Evolutionary conservation across 2,329 filamentous ascomycete genomes (phyloP), one percentile per base, ranked within the genome.

Genomic region (Colletotrichum horii): DNA sequence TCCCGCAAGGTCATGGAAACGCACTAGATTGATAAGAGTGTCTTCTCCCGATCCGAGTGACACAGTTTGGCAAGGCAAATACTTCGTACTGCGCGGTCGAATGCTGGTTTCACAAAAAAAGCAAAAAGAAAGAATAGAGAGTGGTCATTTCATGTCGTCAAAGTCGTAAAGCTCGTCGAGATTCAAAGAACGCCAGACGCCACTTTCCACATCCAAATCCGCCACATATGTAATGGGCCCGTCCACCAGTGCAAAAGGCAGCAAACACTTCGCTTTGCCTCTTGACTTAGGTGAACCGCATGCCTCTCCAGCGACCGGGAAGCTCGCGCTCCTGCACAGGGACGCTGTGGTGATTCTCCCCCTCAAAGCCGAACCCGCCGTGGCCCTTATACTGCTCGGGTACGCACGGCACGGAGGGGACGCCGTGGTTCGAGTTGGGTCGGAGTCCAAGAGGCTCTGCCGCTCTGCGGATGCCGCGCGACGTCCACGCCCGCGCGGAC

Each of bases 401-500:
- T 34, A 89, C 87, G 38, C 81, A 81, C 28, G 88, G 86, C 60
- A 89, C 84, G 32, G 79, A 82, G 4, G 88, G 87, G 61, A 88
- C 87, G 19, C 87, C 88, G 43, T 85, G 83, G 77, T 89, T 89
- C 62, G 80, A 83, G 78, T 88, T 86, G 8, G 88, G 85, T 36
- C 87, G 82, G 36, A 88, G 83, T 30, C 83, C 83, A 66, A 89
- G 81, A 4, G 71, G 71, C 52, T 77, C 76, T 52, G 71, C 77
- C 43, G 71, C 76, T 71, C 36, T 76, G 67, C 66, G 71, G 32
- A 55, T 69, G 30, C 62, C 65, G 19, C 64, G 77, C 62, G 66
- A 67, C 52, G 72, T 73, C 71, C 69, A 72, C 58, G 48, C 71
- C 61, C 68, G 62, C 26, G 56, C 71, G 22, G 70, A 64, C 38